A percentile compares a stretch with the other conserved stretches of the same genome.
Conservation (phyloP, 495 filamentous ascomycete genomes). For the Penicillium mononematosum region DNA sequence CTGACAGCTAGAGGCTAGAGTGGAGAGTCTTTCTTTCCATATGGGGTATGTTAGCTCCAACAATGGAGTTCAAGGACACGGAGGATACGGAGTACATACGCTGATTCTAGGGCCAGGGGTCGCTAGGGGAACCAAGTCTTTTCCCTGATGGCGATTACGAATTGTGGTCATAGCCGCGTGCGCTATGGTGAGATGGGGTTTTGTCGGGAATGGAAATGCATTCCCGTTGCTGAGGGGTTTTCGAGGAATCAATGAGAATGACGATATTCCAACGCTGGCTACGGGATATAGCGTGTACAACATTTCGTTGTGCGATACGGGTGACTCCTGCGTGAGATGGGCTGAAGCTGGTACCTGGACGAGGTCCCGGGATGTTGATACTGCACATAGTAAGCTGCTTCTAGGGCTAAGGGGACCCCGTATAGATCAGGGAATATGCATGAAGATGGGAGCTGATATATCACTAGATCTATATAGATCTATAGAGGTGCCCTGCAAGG, state of each 20-base stretch:
- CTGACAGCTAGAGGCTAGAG: conserved; percentile 5
- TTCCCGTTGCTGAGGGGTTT: neutral
- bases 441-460: neutral
- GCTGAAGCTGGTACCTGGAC: neutral
- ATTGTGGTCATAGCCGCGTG: neutral
- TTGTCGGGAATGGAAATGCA: neutral
- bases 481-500: neutral
- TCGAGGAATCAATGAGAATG: neutral
- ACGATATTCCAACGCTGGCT: neutral
- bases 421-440: neutral
- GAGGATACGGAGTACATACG: neutral
- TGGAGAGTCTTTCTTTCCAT: neutral
- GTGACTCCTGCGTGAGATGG: neutral
- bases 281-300: neutral
- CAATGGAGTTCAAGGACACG: neutral
- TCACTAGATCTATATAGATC: neutral
- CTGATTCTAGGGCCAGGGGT: neutral
- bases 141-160: conserved; percentile 1
- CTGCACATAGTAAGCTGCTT: conserved; percentile 1
- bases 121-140: conserved; percentile 4
- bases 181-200: conserved; percentile 3
- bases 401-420: neutral
- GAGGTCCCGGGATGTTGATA: neutral
- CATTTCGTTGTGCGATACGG: neutral
- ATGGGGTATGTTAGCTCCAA: conserved; percentile 1